These are phyloP conservation scores for Ilex aquifolium DNA, from an alignment of 257 asterid species.

Conservation along the genomic window DNA sequence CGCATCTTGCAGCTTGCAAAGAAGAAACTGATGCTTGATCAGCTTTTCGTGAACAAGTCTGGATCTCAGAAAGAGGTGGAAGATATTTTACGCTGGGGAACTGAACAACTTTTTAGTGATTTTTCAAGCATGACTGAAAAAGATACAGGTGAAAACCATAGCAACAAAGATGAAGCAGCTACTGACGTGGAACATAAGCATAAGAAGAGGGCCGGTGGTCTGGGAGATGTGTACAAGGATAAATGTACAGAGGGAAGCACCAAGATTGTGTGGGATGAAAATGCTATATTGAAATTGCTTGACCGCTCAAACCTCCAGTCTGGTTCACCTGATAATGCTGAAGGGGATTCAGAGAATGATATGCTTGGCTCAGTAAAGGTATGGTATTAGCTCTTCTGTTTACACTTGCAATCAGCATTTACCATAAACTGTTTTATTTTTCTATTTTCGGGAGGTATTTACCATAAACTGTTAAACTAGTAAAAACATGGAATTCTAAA, in stretches of 20 bases:
- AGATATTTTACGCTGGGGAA: slow-evolving; percentile 95
- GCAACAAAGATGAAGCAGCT: slow-evolving; percentile 42
- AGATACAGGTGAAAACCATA: slow-evolving; percentile 46
- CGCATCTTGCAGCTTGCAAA: slow-evolving; percentile 98
- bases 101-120: slow-evolving; percentile 91
- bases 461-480: too few relatives aligned
- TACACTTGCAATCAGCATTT: not conserved
- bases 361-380: slow-evolving; percentile 99
- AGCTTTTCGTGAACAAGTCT: slow-evolving; percentile 88
- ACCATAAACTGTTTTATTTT: not conserved
- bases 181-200: slow-evolving; percentile 60
- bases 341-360: slow-evolving; percentile 64
- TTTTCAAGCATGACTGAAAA: slow-evolving; percentile 40
- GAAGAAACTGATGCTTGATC: slow-evolving; percentile 97
- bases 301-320: slow-evolving; percentile 78
- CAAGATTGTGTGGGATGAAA: slow-evolving; percentile 85
- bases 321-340: slow-evolving; percentile 68
- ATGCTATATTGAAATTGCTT: slow-evolving; percentile 75
- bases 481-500: not conserved
- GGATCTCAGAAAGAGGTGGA: slow-evolving; percentile 96
- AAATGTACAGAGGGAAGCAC: slow-evolving; percentile 77
- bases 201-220: slow-evolving; percentile 78
- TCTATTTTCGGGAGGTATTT: too few relatives aligned
- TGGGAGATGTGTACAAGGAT: slow-evolving; percentile 92
- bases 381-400: slow-evolving; percentile 5